These are phyloP conservation scores for Wickerhamomyces alni DNA, from an alignment of 805 yeast species.

Conservation along the genomic window DNA sequence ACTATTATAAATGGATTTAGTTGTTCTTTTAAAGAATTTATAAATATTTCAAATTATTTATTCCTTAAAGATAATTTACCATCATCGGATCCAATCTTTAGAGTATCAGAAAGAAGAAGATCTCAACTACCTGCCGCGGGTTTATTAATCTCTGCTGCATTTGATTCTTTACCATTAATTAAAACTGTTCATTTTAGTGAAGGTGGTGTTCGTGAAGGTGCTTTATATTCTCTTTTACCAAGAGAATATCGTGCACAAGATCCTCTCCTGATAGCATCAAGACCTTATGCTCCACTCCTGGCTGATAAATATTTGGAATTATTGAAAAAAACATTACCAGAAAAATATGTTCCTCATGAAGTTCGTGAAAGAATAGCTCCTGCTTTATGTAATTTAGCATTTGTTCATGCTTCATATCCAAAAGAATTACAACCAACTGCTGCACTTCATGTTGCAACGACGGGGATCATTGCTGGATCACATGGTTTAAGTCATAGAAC, in stretches of 20 bases:
- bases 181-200: constrained; percentile 64
- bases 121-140: constrained; percentile 68
- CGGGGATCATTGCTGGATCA: constrained; percentile 70
- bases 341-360: constrained; percentile 47
- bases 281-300: constrained; percentile 65
- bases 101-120: constrained; percentile 61
- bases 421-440: constrained; percentile 73
- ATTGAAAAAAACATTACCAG: constrained; percentile 53
- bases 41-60: constrained; percentile 44
- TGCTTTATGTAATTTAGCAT: constrained; percentile 68
- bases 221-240: constrained; percentile 56
- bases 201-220: constrained; percentile 78
- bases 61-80: constrained; percentile 45
- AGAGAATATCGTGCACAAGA: constrained; percentile 54
- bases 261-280: constrained; percentile 62
- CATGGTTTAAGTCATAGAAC: constrained; percentile 71
- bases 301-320: constrained; percentile 51
- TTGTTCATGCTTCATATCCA: constrained; percentile 72
- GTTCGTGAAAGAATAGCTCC: constrained; percentile 56
- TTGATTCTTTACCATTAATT: constrained; percentile 53
- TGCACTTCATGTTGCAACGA: constrained; percentile 64
- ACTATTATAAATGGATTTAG: constrained; percentile 67
- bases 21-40: constrained; percentile 46
- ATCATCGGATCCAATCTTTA: constrained; percentile 41
- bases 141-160: constrained; percentile 52